A percentile compares a stretch with the other conserved stretches of the same genome.
Evolutionary conservation across 148 eudicot species (phyloP).

Genomic region (Fagopyrum tataricum): DNA sequence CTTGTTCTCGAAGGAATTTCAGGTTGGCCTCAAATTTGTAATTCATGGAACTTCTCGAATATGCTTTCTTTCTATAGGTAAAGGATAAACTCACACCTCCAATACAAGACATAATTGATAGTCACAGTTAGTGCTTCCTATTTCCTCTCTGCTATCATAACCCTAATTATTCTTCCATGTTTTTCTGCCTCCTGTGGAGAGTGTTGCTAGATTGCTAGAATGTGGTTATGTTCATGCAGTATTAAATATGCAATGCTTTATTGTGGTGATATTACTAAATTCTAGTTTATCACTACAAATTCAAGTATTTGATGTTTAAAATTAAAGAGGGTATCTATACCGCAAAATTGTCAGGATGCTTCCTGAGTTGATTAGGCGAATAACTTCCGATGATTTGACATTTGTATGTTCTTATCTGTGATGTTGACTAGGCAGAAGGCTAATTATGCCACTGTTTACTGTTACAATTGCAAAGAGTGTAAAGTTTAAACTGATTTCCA

Average conservation of each 20-base stretch:
- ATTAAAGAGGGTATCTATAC: not conserved
- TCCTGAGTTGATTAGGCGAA: not conserved
- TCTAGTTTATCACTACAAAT: not conserved
- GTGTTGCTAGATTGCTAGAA: slow-evolving; percentile 2
- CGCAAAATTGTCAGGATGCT: not conserved
- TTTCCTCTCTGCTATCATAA: not conserved
- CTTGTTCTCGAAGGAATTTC: slow-evolving; percentile 74
- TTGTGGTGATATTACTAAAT: not conserved
- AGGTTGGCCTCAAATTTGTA: slow-evolving; percentile 32
- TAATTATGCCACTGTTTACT: not conserved
- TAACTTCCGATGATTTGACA: not conserved
- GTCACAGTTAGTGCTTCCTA: not conserved
- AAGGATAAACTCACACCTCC: not conserved
- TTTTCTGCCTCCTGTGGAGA: not conserved
- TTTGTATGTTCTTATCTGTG: slow-evolving; percentile 4
- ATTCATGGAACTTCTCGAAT: not conserved
- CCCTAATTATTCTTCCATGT: not conserved
- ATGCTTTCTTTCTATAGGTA: not conserved
- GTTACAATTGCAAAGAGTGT: not conserved
- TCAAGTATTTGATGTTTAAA: not conserved
- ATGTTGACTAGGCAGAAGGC: not conserved
- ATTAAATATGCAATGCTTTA: not conserved
- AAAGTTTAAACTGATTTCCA: not conserved
- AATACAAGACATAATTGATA: not conserved
- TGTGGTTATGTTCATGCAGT: not conserved